Percentiles rank a stretch among this genome's conserved stretches.
phyloP scores from a whole-genome alignment of 164 flowering plant genomes.

The Vitis rupestris region DNA sequence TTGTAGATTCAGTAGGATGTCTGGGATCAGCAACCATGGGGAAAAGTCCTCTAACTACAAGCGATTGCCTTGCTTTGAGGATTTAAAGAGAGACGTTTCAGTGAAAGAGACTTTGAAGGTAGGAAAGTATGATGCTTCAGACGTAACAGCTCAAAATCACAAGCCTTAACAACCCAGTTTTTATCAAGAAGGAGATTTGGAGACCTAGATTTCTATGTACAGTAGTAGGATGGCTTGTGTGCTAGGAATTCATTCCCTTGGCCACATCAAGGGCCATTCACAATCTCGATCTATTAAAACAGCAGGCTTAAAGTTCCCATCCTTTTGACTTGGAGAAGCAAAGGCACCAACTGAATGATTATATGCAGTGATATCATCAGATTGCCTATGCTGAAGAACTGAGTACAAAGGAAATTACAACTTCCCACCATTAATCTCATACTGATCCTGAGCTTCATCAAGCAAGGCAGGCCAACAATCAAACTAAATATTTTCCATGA shows the following conservation, averaged over 20 bases:
- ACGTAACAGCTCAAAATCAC: conserved; percentile 95
- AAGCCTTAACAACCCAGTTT: conserved; percentile 97
- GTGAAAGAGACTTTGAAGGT: conserved; percentile 63
- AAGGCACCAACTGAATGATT: conserved; percentile 16
- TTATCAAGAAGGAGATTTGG: conserved; percentile 98
- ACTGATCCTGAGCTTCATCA: conserved; percentile 26
- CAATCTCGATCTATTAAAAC: conserved; percentile 38
- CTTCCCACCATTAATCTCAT: conserved; percentile 54
- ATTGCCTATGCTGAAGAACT: conserved; percentile 36
- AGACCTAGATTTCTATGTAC: conserved; percentile 97
- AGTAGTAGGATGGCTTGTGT: conserved; percentile 90
- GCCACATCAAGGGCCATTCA: conserved; percentile 98
- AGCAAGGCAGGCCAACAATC: conserved; percentile 66
- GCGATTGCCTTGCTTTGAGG: no score
- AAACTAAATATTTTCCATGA: conserved; percentile 69
- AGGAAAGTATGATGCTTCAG: conserved; percentile 89
- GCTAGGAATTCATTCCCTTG: conserved; percentile 98
- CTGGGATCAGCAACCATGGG: no score
- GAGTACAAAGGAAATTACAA: conserved; percentile 68
- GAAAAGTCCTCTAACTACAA: no score
- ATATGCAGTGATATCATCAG: conserved; percentile 30
- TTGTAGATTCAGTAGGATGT: no score
- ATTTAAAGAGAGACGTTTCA: no score
- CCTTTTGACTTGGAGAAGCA: conserved; percentile 6
- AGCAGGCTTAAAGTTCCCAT: neutral